Base-by-base conservation (phyloP, 1,284 basidiomycete genomes). In the Austroboletus novae-zelandiae region DNA sequence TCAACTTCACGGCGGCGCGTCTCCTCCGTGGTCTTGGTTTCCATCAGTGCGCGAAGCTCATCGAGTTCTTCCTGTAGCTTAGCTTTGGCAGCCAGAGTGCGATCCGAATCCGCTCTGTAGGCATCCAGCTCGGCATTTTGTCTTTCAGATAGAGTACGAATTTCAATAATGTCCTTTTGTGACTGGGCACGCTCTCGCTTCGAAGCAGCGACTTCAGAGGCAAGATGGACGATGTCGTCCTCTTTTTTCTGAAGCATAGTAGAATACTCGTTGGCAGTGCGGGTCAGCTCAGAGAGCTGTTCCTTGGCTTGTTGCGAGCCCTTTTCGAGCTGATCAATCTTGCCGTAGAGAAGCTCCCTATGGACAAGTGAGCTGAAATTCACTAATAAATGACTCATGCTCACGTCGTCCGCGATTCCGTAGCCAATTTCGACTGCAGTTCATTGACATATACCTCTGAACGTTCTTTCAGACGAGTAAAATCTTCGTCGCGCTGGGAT, bases 11-110 rank as follows among this genome's bases (percentile, higher is more conserved):
- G 81, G 23, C 90, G 83, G 50, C 88, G 86, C 31, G 82, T 86
- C 62, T 94, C 94, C 65, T 97, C 94, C 18, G 84, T 88, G 1
- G 85, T 82, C 70, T 94, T 96, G 6, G 90, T 88, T 47, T 87
- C 85, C 75, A 97, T 83, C 17, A 91, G 70, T 18, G 79, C 74
- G 7, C 94, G 84, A 5, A 96, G 76, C 58, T 92, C 91, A 62
- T 98, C 95, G 13, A 97, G 75, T 67, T 97, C 93, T 42, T 76
- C 79, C 61, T 94, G 86, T 14, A 96, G 71, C 58, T 85, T 87
- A 40, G 73, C 70, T 34, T 83, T 80, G 7, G 77, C 71, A 5
- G 71, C 68, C 9, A 71, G 65, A 18, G 83, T 80, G 29, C 80
- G 78, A 34, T 78, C 71, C 31, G 76, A 77, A 54, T 91, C 86